Conservation (phyloP, 306 rosid species). For the Rubus idaeus region DNA sequence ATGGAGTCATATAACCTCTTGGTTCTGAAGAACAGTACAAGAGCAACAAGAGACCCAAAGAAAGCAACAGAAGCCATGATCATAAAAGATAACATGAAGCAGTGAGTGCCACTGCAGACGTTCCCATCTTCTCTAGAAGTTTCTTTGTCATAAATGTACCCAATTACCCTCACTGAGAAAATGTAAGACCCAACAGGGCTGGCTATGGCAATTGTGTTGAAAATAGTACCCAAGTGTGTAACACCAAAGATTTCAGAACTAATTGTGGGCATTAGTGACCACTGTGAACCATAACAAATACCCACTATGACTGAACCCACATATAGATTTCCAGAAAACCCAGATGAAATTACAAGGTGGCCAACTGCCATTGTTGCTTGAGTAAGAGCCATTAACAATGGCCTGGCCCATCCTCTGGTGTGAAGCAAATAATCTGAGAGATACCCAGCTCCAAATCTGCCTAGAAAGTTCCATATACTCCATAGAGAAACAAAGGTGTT, state of each 20-base stretch:
- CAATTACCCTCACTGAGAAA: constrained; percentile 76
- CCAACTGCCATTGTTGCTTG: constrained; percentile 59
- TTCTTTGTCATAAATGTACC: constrained; percentile 68
- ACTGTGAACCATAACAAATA: constrained; percentile 79
- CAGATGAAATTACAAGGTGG: constrained; percentile 62
- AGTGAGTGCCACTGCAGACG: constrained; percentile 60
- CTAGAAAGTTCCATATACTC: constrained; percentile 96
- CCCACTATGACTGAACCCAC: constrained; percentile 80
- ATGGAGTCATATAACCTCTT: constrained; percentile 53
- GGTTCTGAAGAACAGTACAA: constrained; percentile 62
- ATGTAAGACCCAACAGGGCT: constrained; percentile 85
- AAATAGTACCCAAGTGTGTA: constrained; percentile 82
- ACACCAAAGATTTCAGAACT: constrained; percentile 83
- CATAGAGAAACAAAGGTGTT: constrained; percentile 69
- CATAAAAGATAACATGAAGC: constrained; percentile 70
- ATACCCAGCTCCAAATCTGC: constrained; percentile 86
- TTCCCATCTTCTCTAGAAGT: constrained; percentile 28
- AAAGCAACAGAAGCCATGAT: constrained; percentile 66
- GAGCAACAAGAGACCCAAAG: constrained; percentile 57
- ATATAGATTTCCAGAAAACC: constrained; percentile 66
- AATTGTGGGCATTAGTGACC: constrained; percentile 94
- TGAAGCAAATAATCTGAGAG: constrained; percentile 74
- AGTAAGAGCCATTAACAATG: constrained; percentile 54
- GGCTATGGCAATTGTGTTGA: constrained; percentile 74
- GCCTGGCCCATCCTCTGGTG: constrained; percentile 68